Evolutionary conservation across 176 grass and related monocot species (phyloP).

Genomic region (Oryza longistaminata): DNA sequence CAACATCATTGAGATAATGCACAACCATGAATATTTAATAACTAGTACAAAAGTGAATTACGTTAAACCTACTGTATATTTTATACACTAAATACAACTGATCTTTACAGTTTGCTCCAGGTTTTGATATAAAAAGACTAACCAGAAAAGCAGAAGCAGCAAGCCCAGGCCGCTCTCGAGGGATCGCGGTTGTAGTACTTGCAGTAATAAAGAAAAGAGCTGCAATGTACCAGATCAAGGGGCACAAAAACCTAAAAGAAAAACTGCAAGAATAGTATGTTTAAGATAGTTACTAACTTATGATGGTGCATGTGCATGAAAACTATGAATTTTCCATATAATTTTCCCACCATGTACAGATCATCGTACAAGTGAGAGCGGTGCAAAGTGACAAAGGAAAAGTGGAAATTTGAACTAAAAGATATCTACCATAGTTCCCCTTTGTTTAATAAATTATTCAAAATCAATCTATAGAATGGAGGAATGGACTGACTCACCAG

Average conservation of each 20-base stretch:
- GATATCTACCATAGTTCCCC: neutral
- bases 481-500: slow-evolving; percentile 60
- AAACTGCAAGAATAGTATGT: slow-evolving; percentile 59
- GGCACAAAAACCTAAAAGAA: slow-evolving; percentile 93
- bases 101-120: neutral
- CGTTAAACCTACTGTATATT: neutral
- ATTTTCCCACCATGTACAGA: neutral
- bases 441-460: slow-evolving; percentile 33
- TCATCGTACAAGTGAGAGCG: neutral
- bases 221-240: slow-evolving; percentile 80
- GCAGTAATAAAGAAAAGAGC: slow-evolving; percentile 75
- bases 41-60: too few relatives aligned
- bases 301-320: neutral
- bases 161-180: slow-evolving; percentile 94
- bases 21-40: too few relatives aligned
- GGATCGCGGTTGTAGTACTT: slow-evolving; percentile 93
- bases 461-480: neutral
- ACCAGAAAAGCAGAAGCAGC: slow-evolving; percentile 77
- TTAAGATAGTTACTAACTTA: neutral
- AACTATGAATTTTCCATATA: neutral
- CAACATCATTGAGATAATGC: neutral
- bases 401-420: neutral
- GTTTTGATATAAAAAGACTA: slow-evolving; percentile 35
- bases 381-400: neutral
- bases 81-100: neutral